Evolutionary conservation across 1,284 basidiomycete genomes (phyloP), one percentile per base, ranked within the genome.

Genomic region (Naganishia liquefaciens): DNA sequence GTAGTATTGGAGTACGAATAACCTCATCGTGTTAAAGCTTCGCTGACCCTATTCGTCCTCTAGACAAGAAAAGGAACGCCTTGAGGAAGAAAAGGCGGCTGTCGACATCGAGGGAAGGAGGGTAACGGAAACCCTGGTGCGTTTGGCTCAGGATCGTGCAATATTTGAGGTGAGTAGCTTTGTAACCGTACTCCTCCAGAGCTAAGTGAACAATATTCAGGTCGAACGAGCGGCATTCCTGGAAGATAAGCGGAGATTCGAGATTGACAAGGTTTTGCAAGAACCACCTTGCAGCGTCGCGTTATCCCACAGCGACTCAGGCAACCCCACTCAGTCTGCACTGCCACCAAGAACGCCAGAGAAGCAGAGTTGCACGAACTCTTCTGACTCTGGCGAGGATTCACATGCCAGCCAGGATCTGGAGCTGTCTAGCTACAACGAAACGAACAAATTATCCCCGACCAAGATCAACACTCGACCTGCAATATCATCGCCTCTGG

Each of bases 21-120:
- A n/a, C n/a, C n/a, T n/a, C n/a, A n/a, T n/a, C n/a, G n/a, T n/a
- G n/a, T n/a, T n/a, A n/a, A n/a, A n/a, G n/a, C n/a, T n/a, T n/a
- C 23, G n/a, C 43, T n/a, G 19, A 19, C n/a, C 28, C 15, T 58
- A 6, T 5, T 46, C 43, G 9, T 37, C 19, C 6, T 17, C 21
- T 39, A 64, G 66, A 43, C 63, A 64, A 51, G 68, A 70, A 28
- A 64, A 61, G 57, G 65, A 63, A 52, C 57, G 53, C 25, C 58
- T 67, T 15, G 67, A 68, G 43, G 30, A 27, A 30, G 51, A 60
- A 37, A 61, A 46, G 23, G 53, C 33, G 2, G 58, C 47, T 1
- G 52, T 66, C 19, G 52, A 66, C 15, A 52, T 52, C 15, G 54
- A 65, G 39, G 44, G 50, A 1, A 47, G 42, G 21, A 50, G 66